A percentile compares a stretch with the other conserved stretches of the same genome.
These are phyloP conservation scores for Metarhizium rileyi DNA, from an alignment of 2,329 filamentous ascomycete genomes.

Conservation along the genomic window DNA sequence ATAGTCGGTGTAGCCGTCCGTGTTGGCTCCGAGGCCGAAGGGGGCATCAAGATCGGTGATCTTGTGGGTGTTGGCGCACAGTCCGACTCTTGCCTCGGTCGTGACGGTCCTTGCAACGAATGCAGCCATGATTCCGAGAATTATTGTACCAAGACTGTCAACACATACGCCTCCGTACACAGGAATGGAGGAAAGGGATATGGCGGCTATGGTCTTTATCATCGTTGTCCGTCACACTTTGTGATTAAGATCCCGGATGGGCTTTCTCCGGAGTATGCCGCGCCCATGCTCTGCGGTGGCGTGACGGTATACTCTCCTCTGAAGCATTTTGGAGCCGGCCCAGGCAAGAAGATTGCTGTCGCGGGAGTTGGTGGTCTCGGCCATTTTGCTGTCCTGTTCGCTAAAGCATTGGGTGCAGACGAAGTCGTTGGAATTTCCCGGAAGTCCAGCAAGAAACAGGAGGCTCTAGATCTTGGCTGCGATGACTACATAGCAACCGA, in stretches of 20 bases:
- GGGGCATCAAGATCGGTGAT: constrained; percentile 48
- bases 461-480: constrained; percentile 47
- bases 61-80: constrained; percentile 56
- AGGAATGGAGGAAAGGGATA: constrained; percentile 23
- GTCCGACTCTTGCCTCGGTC: constrained; percentile 40
- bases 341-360: constrained; percentile 57
- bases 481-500: constrained; percentile 35
- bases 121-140: constrained; percentile 31
- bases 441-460: constrained; percentile 39
- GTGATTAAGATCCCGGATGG: constrained; percentile 36
- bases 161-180: constrained; percentile 39
- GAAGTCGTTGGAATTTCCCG: constrained; percentile 51
- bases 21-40: constrained; percentile 37
- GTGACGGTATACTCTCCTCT: constrained; percentile 59
- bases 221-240: constrained; percentile 34
- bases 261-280: constrained; percentile 29
- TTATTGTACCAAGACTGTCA: constrained; percentile 32
- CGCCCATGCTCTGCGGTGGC: constrained; percentile 63
- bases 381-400: constrained; percentile 59
- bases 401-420: constrained; percentile 56
- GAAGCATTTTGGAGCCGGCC: constrained; percentile 51
- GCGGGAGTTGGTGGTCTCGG: constrained; percentile 60
- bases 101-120: constrained; percentile 28
- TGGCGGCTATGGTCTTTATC: constrained; percentile 38
- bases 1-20: constrained; percentile 51